phyloP scores from a whole-genome alignment of 2,329 filamentous ascomycete species.

The Phialophora chinensis region DNA sequence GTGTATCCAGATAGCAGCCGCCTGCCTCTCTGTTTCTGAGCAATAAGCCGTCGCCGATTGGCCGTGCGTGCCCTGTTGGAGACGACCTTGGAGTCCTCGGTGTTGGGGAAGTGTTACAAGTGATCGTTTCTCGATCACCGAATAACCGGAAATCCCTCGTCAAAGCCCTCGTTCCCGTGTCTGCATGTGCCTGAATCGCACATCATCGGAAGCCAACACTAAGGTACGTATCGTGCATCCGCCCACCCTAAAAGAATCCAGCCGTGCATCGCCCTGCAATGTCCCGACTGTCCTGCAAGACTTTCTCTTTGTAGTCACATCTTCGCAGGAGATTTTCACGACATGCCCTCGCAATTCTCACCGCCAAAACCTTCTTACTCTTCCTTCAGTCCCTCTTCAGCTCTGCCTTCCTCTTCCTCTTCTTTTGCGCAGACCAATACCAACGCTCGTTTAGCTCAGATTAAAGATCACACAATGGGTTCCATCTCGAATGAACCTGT shows the following conservation, averaged over 20 bases:
- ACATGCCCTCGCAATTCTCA: slow-evolving; percentile 26
- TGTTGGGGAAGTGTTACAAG: not conserved
- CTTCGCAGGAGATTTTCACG: slow-evolving; percentile 5
- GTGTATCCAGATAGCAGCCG: not conserved
- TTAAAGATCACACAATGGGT: slow-evolving; percentile 73
- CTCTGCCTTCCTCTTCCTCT: slow-evolving; percentile 48
- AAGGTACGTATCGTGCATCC: slow-evolving; percentile 18
- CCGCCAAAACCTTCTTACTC: slow-evolving; percentile 21
- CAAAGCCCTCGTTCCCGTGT: not conserved
- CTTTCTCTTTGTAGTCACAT: slow-evolving; percentile 11
- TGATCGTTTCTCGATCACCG: slow-evolving; percentile 9
- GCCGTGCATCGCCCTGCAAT: slow-evolving; percentile 8
- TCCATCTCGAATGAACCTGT: slow-evolving; percentile 43
- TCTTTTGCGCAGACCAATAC: slow-evolving; percentile 50
- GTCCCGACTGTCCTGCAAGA: slow-evolving; percentile 6
- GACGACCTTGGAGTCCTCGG: not conserved
- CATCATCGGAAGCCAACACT: not conserved
- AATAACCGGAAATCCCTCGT: slow-evolving; percentile 6
- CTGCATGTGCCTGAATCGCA: not conserved
- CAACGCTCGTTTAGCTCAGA: slow-evolving; percentile 61
- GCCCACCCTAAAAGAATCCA: slow-evolving; percentile 15
- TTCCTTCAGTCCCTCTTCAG: slow-evolving; percentile 11
- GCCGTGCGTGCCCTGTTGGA: not conserved
- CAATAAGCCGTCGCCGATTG: not conserved
- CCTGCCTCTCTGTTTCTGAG: not conserved